These are phyloP conservation scores for Raddia guianensis DNA, from an alignment of 176 grass and related monocot genomes.

Conservation along the genomic window DNA sequence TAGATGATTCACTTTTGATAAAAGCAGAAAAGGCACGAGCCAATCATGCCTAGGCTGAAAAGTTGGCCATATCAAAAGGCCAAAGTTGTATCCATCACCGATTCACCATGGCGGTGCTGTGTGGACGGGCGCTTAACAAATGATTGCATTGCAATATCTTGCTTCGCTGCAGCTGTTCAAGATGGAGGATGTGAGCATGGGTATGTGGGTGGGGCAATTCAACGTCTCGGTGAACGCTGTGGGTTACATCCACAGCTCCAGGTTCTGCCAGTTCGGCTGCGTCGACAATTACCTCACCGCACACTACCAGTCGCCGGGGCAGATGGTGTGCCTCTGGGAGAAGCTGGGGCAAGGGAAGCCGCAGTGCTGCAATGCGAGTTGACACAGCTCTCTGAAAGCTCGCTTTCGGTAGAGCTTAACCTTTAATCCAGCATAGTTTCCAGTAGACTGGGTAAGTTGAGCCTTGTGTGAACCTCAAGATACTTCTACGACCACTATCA, in stretches of 20 bases:
- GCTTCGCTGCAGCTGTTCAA: slow-evolving; percentile 63
- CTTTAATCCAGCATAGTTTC: slow-evolving; percentile 2
- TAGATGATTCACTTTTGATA: slow-evolving; percentile 20
- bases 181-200: slow-evolving; percentile 84
- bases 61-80: slow-evolving; percentile 42
- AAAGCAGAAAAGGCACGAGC: slow-evolving; percentile 27
- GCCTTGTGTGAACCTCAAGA: slow-evolving; percentile 16
- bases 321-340: slow-evolving; percentile 77
- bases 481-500: neutral
- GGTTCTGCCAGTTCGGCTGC: slow-evolving; percentile 68
- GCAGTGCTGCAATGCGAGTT: slow-evolving; percentile 63
- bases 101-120: neutral
- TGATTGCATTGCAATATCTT: slow-evolving; percentile 28
- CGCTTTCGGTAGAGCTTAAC: neutral
- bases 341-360: slow-evolving; percentile 49
- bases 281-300: slow-evolving; percentile 58
- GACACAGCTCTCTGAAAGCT: neutral
- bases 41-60: slow-evolving; percentile 47
- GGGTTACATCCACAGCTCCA: slow-evolving; percentile 47
- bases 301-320: slow-evolving; percentile 72
- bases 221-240: slow-evolving; percentile 27
- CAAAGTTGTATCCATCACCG: slow-evolving; percentile 22
- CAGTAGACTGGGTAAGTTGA: neutral
- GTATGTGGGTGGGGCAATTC: slow-evolving; percentile 72
- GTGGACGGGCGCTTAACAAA: slow-evolving; percentile 46